Evolutionary conservation across 2,329 filamentous ascomycete species (phyloP), one percentile per base, ranked within the genome.

Genomic region (Diaporthe australafricana): DNA sequence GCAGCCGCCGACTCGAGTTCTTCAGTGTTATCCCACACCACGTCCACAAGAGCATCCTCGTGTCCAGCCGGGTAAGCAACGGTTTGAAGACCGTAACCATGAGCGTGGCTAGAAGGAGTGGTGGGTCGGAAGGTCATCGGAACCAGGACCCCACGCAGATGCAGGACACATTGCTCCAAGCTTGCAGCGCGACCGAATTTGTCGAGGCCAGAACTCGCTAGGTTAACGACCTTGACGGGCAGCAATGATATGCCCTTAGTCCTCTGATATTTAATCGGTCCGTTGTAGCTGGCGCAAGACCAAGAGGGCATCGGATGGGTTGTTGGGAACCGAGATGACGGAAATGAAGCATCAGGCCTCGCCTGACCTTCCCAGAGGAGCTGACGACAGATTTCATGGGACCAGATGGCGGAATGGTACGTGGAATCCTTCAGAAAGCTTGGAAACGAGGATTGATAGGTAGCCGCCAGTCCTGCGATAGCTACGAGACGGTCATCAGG

Each of bases 401-500:
- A 30, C 63, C 63, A 67, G 5, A 67, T 27, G 9, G 30, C 63
- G 3, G 63, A 67, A 27, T 67, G 48, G 22, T 55, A 67, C 17
- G 16, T 25, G 8, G 32, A 22, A 11, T 40, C 32, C 32, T 45
- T 35, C 7, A 53, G n/a, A 20, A 30, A 3, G 17, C 5, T 22
- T 4, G 48, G 35, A 32, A n/a, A 55, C 2, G 12, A 7, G 6
- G 30, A 40, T 30, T 6, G 11, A 14, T 52, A 27, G 22, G 48
- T 14, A 14, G 57, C 47, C 20, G 48, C 47, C 11, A 67, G 32
- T 7, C 63, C 63, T 30, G 63, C 63, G 32, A 67, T 67, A 14
- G 63, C 48, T 20, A 53, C 63, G 20, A 67, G 14, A 25, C 63
- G 63, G 32, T 67, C 63, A n/a, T 67, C 63, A 2, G 22, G 22